Evolutionary conservation across 805 yeast species (phyloP), one percentile per base, ranked within the genome.

Genomic region (Danielia oregonensis): DNA sequence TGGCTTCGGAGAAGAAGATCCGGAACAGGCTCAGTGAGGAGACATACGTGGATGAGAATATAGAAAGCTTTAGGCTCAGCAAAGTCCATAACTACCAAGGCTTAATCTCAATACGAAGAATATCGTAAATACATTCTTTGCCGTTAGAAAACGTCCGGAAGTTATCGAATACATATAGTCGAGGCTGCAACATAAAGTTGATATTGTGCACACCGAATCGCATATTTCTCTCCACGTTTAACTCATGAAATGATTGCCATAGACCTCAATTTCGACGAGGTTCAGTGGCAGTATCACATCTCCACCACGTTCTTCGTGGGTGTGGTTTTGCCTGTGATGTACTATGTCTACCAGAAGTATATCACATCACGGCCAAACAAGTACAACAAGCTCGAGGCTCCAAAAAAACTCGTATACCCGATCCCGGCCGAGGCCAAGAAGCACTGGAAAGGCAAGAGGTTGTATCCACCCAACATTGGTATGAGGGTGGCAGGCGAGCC

Each of bases 391-490:
- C 45, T 65, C n/a, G 74, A 67, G 42, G 68, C 59, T 17, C 68
- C 73, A 3, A 44, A 55, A 14, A 76, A 74, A 44, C 65, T 80
- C 47, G 70, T 68, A 27, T 53, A 80, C 13, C 72, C 78, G 3
- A 63, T 78, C 19, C 95, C 94, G 2, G 83, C 74, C 41, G 86
- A 82, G 51, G 87, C 94, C 19, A 72, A 79, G 54, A 86, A 88
- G 4, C 91, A 86, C 54, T 89, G 96, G 96, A 88, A 88, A 58
- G 95, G 95, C 5, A 82, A 78, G 49, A 67, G 96, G 33, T 66
- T 86, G 22, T 74, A 76, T 33, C 81, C 87, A 0, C 63, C 70
- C 1, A 55, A 57, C 36, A 73, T 82, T 10, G 65, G 78, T 10
- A 68, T 86, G 3, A 63, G 65, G 30, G 75, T 76, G 37, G 71